Conservation (phyloP, 495 filamentous ascomycete genomes). For the Hypoxylon intermedium region DNA sequence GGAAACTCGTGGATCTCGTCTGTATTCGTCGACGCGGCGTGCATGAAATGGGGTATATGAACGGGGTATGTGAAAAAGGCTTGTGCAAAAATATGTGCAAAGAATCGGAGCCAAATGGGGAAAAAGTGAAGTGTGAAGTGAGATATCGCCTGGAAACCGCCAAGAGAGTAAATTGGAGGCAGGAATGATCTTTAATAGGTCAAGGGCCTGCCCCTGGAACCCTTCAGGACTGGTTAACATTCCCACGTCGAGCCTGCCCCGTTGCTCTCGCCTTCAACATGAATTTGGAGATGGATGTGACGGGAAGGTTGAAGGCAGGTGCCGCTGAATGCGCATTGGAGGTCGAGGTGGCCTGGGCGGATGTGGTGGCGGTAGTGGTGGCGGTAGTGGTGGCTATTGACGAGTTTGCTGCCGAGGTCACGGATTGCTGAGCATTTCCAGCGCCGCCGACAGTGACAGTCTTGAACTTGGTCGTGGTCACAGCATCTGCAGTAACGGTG, state of each 20-base stretch:
- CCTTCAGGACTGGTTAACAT: background rate
- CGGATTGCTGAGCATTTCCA: background rate
- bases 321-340: background rate
- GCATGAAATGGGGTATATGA: background rate
- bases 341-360: background rate
- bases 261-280: conserved; percentile 34
- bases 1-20: background rate
- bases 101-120: background rate
- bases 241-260: conserved; percentile 35
- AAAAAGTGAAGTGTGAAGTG: background rate
- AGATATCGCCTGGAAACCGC: too few species aligned
- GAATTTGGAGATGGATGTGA: conserved; percentile 35
- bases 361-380: background rate
- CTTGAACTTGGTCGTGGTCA: conserved; percentile 28
- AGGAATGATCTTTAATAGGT: background rate
- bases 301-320: conserved; percentile 26
- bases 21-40: background rate
- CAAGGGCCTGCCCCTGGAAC: background rate
- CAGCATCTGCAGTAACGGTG: conserved; percentile 34
- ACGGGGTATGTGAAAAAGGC: background rate
- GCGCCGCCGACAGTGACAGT: conserved; percentile 30
- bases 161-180: background rate
- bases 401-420: background rate
- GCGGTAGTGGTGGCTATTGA: background rate
- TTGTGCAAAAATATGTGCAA: background rate